These are phyloP conservation scores for Sporisorium sorghi DNA, from an alignment of 1,284 basidiomycete genomes.

Conservation along the genomic window DNA sequence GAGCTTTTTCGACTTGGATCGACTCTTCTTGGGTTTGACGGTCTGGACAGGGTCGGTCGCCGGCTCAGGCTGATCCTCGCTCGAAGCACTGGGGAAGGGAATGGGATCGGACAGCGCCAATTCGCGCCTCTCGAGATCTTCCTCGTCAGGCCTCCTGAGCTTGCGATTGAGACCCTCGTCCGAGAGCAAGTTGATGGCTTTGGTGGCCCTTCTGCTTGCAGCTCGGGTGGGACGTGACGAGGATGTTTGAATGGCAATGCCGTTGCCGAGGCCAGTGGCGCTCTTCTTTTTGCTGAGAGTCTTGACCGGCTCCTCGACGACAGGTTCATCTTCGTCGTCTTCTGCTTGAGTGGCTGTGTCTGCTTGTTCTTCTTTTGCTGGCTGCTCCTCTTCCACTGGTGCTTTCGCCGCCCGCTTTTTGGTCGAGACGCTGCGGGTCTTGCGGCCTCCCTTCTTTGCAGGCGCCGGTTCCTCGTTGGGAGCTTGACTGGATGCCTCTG, in stretches of 20 bases:
- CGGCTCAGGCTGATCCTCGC: constrained; percentile 8
- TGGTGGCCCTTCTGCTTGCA: constrained; percentile 44
- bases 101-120: constrained; percentile 36
- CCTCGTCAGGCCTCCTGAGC: constrained; percentile 28
- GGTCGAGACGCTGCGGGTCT: constrained; percentile 33
- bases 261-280: constrained; percentile 30
- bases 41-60: constrained; percentile 22
- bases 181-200: constrained; percentile 32
- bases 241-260: constrained; percentile 11
- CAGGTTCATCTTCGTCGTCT: constrained; percentile 15
- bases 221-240: constrained; percentile 29
- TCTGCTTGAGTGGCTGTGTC: background rate
- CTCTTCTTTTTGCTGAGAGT: constrained; percentile 37
- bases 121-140: constrained; percentile 32
- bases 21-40: constrained; percentile 32
- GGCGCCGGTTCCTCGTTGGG: constrained; percentile 6
- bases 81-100: constrained; percentile 21
- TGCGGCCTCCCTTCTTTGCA: constrained; percentile 25
- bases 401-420: constrained; percentile 16
- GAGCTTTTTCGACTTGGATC: constrained; percentile 43
- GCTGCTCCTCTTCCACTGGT: constrained; percentile 17
- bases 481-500: constrained; percentile 5
- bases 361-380: background rate
- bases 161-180: constrained; percentile 43
- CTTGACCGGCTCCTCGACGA: constrained; percentile 17